Base-by-base conservation (phyloP, 2,329 filamentous ascomycete species). In the Cladosporium colombiae region DNA sequence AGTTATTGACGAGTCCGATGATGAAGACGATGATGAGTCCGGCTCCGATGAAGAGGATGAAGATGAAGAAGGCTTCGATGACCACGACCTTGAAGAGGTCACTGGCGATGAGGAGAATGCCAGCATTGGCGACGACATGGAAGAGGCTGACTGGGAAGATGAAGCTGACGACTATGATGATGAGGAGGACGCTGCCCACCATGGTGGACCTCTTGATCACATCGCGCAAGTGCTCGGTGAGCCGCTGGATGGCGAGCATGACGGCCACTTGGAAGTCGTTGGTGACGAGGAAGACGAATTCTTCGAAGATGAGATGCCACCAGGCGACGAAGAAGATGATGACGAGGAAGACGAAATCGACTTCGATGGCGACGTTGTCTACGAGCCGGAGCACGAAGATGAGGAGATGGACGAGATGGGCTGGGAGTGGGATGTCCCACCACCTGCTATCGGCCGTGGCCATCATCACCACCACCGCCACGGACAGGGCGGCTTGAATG, bases 1-100 rank as follows among this genome's bases (percentile, higher is more conserved):
- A 81, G 91, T 98, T 71, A 91, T 96, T 68, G 91, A 97, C 82
- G 90, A 91, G 61, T 87, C 87, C n/a, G 88, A 89, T 8, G 85
- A 86, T 2, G 85, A 87, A 40, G 84, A 87, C 4, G 84, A 86
- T 4, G 80, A 79, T 64, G 88, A 89, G 37, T 87, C 88, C 13
- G 87, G 87, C 35, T 84, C 83, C 2, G 83, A 86, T 3, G 81
- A 82, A 8, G 83, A 86, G 23, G 86, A 87, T 8, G 84, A 86
- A 35, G 83, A 84, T 33, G 83, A 83, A 7, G 84, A 87, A 8
- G 84, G 85, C 7, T 79, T 79, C 61, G 80, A 80, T 65, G 86
- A 86, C 31, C 85, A 88, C 27, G 88, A 89, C 37, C 87, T 88
- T 18, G 80, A 82, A 63, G 81, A 82, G 66, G 76, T 82, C 40